Percentiles rank a stretch among this genome's conserved stretches.
phyloP scores from a whole-genome alignment of 106 monocot genomes.

The Phalaenopsis equestris region DNA sequence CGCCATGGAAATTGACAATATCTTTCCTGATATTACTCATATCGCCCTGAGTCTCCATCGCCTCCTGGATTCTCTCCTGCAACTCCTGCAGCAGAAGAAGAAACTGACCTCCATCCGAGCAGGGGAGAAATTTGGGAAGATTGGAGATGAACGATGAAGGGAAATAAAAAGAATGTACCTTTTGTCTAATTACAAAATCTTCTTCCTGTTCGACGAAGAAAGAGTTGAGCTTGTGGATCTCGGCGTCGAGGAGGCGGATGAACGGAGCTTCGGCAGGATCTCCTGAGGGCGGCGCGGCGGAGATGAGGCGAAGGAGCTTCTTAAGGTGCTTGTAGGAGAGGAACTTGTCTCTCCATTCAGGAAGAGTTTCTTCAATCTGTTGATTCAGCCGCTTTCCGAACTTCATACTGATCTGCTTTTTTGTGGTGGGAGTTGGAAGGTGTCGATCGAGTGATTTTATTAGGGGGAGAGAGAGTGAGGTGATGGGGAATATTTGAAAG shows the following conservation, averaged over 20 bases:
- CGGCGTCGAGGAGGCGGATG: slow-evolving; percentile 46
- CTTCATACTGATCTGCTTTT: slow-evolving; percentile 38
- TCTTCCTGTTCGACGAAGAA: slow-evolving; percentile 89
- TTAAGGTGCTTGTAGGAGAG: slow-evolving; percentile 84
- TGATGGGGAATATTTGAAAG: slow-evolving; percentile 17
- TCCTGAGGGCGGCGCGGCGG: slow-evolving; percentile 5
- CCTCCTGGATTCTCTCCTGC: slow-evolving; percentile 43
- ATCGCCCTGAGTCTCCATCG: slow-evolving; percentile 18
- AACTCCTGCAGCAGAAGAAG: slow-evolving; percentile 31
- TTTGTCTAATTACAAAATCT: slow-evolving; percentile 70
- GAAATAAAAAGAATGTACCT: slow-evolving; percentile 19
- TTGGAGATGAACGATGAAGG: too few relatives aligned
- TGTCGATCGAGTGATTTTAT: not conserved
- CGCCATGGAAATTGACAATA: slow-evolving; percentile 79
- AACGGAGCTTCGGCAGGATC: slow-evolving; percentile 36
- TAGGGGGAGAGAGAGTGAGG: not conserved
- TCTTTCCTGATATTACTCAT: slow-evolving; percentile 44
- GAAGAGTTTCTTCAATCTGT: slow-evolving; percentile 78
- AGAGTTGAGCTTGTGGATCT: slow-evolving; percentile 77
- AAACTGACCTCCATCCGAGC: not conserved
- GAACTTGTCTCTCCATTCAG: slow-evolving; percentile 79
- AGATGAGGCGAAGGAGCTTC: slow-evolving; percentile 51
- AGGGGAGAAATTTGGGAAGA: not conserved
- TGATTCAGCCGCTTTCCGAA: slow-evolving; percentile 79
- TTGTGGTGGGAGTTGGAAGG: not conserved